Conservation (phyloP, 2,329 filamentous ascomycete species). For the Arthrinium phaeospermum region DNA sequence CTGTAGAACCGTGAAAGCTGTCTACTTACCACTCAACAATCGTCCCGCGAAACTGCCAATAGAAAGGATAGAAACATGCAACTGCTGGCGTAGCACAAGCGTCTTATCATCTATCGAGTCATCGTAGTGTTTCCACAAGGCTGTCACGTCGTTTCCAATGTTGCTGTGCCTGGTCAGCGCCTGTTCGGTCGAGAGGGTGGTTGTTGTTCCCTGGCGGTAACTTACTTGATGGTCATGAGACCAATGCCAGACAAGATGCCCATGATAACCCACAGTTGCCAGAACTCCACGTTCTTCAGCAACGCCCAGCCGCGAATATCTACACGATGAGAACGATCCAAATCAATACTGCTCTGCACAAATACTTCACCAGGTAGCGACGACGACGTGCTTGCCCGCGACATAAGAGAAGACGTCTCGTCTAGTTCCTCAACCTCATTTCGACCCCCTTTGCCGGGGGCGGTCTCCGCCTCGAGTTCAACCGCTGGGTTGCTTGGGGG, state of each 20-base stretch:
- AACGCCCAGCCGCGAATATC: conserved; percentile 88
- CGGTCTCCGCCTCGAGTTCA: conserved; percentile 30
- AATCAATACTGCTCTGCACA: conserved; percentile 68
- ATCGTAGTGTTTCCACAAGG: conserved; percentile 88
- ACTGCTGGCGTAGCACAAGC: conserved; percentile 80
- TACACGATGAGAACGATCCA: conserved; percentile 78
- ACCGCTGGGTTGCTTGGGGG: conserved; percentile 28
- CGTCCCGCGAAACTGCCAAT: conserved; percentile 85
- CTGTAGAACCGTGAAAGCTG: background rate
- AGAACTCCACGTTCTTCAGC: conserved; percentile 78
- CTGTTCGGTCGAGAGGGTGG: background rate
- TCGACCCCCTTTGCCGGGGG: conserved; percentile 23
- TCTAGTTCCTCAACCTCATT: conserved; percentile 52
- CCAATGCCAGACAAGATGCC: conserved; percentile 91
- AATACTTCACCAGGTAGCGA: conserved; percentile 57
- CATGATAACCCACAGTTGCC: conserved; percentile 88
- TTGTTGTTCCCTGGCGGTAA: conserved; percentile 33
- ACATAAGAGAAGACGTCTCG: conserved; percentile 84
- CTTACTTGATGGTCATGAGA: conserved; percentile 98
- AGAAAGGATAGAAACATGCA: conserved; percentile 95
- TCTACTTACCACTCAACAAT: conserved; percentile 71
- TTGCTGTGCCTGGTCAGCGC: conserved; percentile 66
- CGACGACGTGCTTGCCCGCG: conserved; percentile 59
- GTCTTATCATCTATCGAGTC: conserved; percentile 73
- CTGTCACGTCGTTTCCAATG: conserved; percentile 88